Evolutionary conservation across 805 yeast species (phyloP).

Genomic region (Saccharomycopsis malanga): DNA sequence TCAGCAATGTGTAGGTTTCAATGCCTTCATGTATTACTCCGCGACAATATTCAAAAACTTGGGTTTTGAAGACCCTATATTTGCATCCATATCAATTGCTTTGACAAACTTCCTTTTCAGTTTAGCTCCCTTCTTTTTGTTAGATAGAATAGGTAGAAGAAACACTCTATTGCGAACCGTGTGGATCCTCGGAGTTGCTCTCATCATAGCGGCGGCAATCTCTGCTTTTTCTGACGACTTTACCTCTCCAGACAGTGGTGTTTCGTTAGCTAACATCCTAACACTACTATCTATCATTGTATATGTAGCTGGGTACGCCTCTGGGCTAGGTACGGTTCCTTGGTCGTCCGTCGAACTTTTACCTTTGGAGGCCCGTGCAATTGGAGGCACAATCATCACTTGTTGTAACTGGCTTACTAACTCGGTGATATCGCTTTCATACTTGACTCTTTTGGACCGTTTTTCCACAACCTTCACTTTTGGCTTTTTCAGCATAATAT

Average conservation of each 20-base stretch:
- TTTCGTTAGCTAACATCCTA: constrained; percentile 12
- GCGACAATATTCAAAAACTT: constrained; percentile 48
- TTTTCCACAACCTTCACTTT: constrained; percentile 31
- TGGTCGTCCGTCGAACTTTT: constrained; percentile 41
- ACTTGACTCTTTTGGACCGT: constrained; percentile 29
- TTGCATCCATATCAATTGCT: constrained; percentile 49
- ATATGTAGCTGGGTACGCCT: constrained; percentile 37
- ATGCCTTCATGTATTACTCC: constrained; percentile 57
- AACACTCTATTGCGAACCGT: constrained; percentile 37
- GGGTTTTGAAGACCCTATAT: constrained; percentile 46
- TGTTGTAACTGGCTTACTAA: constrained; percentile 39
- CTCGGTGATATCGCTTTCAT: constrained; percentile 31
- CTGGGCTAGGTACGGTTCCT: constrained; percentile 39
- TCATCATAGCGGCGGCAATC: constrained; percentile 26
- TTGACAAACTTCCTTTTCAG: constrained; percentile 50
- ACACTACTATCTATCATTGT: constrained; percentile 29
- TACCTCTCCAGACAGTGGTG: neutral
- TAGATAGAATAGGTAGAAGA: constrained; percentile 51
- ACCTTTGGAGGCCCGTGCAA: constrained; percentile 36
- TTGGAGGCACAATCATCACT: constrained; percentile 37
- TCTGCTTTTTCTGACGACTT: neutral
- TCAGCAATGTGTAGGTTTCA: constrained; percentile 57
- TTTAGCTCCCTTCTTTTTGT: constrained; percentile 41
- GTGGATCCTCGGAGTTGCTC: constrained; percentile 34
- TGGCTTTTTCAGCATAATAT: constrained; percentile 30